Percentiles rank a stretch among this genome's conserved stretches.
These are phyloP conservation scores for Globisporangium yorkense DNA, from an alignment of 352 stramenopile genomes.

Conservation along the genomic window DNA sequence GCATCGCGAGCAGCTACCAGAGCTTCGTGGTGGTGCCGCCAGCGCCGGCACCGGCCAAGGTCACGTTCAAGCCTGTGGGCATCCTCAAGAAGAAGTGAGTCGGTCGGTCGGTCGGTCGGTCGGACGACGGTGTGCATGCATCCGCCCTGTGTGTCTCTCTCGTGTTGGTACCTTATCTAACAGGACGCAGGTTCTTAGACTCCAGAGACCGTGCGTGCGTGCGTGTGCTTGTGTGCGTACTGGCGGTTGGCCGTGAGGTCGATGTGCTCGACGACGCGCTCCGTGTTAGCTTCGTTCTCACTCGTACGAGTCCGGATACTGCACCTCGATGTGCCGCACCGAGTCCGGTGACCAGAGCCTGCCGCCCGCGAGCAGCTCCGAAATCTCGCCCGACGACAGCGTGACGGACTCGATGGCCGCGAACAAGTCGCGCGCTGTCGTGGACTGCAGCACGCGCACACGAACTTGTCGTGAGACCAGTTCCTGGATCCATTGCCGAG, in stretches of 20 bases:
- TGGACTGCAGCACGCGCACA: slow-evolving; percentile 22
- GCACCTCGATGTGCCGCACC: slow-evolving; percentile 47
- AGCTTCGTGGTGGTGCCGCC: slow-evolving; percentile 17
- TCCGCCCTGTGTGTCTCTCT: too few relatives aligned
- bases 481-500: background rate
- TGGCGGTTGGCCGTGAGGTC: too few relatives aligned
- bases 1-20: slow-evolving; percentile 14
- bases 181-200: too few relatives aligned
- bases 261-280: too few relatives aligned
- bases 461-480: background rate
- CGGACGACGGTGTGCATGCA: too few relatives aligned
- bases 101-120: too few relatives aligned
- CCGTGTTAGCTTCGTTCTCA: slow-evolving; percentile 11
- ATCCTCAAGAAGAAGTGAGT: slow-evolving; percentile 43
- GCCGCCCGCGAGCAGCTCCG: slow-evolving; percentile 52
- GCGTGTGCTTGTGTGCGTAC: background rate
- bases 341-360: slow-evolving; percentile 76
- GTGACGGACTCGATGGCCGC: slow-evolving; percentile 53
- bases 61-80: slow-evolving; percentile 41
- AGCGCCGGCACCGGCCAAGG: slow-evolving; percentile 18
- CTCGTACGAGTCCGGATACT: slow-evolving; percentile 77
- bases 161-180: too few relatives aligned
- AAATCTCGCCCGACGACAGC: slow-evolving; percentile 71
- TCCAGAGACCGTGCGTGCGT: background rate
- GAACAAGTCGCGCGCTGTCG: slow-evolving; percentile 56